These are phyloP conservation scores for Rhinocladiella similis DNA, from an alignment of 2,329 filamentous ascomycete genomes.

Conservation along the genomic window DNA sequence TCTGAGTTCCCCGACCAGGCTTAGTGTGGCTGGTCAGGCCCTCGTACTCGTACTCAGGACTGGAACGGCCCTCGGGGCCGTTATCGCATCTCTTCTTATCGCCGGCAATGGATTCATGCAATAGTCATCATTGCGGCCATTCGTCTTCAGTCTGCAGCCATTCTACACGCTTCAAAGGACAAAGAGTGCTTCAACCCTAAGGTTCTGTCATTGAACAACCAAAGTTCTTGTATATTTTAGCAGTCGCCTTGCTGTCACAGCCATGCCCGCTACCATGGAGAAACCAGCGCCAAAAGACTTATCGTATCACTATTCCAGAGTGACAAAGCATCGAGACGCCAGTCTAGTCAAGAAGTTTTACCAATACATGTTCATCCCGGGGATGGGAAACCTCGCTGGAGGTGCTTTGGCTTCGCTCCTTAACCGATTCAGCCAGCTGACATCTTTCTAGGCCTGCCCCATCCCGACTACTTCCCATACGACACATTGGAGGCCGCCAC, in stretches of 20 bases:
- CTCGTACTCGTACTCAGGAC: background rate
- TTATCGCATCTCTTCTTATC: background rate
- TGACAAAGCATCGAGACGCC: constrained; percentile 63
- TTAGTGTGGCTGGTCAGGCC: background rate
- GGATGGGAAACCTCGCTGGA: constrained; percentile 62
- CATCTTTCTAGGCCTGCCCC: constrained; percentile 67
- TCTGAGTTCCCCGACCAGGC: background rate
- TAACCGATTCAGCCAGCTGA: constrained; percentile 7
- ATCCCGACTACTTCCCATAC: constrained; percentile 81
- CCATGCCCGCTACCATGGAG: constrained; percentile 30
- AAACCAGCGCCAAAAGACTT: constrained; percentile 66
- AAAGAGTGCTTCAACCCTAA: no score
- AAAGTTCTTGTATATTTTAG: background rate
- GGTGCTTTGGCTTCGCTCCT: constrained; percentile 39
- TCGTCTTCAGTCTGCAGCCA: background rate
- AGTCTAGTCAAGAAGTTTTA: constrained; percentile 80
- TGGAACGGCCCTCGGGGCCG: background rate
- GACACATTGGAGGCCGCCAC: constrained; percentile 84
- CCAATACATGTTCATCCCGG: constrained; percentile 72
- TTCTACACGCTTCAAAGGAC: background rate
- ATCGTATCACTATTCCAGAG: constrained; percentile 73
- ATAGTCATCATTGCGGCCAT: background rate
- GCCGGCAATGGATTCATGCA: background rate
- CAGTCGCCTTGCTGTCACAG: background rate
- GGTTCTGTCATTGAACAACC: background rate